Evolutionary conservation across 73 alveolate species (phyloP).

Genomic region (Halteria grandinella): DNA sequence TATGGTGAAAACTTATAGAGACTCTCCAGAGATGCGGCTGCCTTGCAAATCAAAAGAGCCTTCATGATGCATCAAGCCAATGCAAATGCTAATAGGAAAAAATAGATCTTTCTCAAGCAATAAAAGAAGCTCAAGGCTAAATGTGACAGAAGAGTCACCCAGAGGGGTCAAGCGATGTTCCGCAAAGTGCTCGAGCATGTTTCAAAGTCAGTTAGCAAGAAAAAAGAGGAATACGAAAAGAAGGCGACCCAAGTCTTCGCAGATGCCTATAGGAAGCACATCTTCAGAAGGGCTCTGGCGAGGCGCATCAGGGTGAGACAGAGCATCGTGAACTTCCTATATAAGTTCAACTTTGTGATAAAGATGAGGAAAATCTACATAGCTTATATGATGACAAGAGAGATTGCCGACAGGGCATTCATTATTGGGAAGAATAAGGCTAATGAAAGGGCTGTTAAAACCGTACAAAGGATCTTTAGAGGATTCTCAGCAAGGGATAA

Average conservation of each 20-base stretch:
- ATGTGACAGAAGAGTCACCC: background rate
- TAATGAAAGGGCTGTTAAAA: conserved; percentile 42
- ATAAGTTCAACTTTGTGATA: conserved; percentile 7
- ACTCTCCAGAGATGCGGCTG: conserved; percentile 45
- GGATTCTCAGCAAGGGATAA: conserved; percentile 61
- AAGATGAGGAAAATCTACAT: conserved; percentile 36
- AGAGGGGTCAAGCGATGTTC: conserved; percentile 26
- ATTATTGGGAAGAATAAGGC: conserved; percentile 39
- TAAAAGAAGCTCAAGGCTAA: background rate
- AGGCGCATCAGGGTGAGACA: conserved; percentile 39
- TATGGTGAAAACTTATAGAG: conserved; percentile 33
- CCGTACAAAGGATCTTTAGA: conserved; percentile 64
- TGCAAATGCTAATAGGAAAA: background rate
- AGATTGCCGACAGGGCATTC: conserved; percentile 62
- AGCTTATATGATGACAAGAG: conserved; percentile 16
- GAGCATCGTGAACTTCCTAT: conserved; percentile 25
- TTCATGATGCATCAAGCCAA: background rate
- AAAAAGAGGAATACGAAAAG: conserved; percentile 53
- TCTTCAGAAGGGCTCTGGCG: conserved; percentile 30
- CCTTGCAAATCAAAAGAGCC: conserved; percentile 24
- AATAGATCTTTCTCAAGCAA: background rate
- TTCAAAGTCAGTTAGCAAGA: conserved; percentile 38
- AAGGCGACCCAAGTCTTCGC: conserved; percentile 49
- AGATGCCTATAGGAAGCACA: conserved; percentile 33
- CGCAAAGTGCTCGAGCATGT: conserved; percentile 30